phyloP scores from a whole-genome alignment of 169 alveolate genomes.

The Condylostoma magnum region DNA sequence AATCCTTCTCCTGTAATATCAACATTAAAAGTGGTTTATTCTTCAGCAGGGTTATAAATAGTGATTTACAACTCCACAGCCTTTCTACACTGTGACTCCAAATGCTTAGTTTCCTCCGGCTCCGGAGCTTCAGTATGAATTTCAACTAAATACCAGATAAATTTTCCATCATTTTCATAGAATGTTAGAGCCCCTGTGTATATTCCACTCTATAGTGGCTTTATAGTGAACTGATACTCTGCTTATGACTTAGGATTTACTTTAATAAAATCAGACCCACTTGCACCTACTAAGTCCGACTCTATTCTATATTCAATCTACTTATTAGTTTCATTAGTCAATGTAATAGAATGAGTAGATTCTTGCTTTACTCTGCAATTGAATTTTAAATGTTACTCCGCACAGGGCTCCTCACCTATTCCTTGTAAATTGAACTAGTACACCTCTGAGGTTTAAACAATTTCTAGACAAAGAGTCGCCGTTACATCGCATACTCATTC shows the following conservation, averaged over 20 bases:
- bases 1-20: slow-evolving; percentile 83
- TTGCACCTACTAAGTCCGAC: slow-evolving; percentile 69
- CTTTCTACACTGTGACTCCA: slow-evolving; percentile 80
- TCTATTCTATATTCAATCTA: slow-evolving; percentile 79
- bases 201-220: slow-evolving; percentile 79
- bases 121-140: slow-evolving; percentile 77
- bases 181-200: slow-evolving; percentile 84
- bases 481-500: slow-evolving; percentile 73
- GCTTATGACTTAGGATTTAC: slow-evolving; percentile 37
- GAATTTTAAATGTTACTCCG: slow-evolving; percentile 86
- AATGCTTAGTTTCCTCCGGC: slow-evolving; percentile 71
- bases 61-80: slow-evolving; percentile 88
- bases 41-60: slow-evolving; percentile 86
- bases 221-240: slow-evolving; percentile 61
- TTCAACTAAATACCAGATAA: slow-evolving; percentile 83
- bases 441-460: slow-evolving; percentile 82
- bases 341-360: slow-evolving; percentile 62
- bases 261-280: slow-evolving; percentile 34
- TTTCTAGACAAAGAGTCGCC: slow-evolving; percentile 71
- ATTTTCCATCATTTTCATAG: slow-evolving; percentile 57
- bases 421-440: slow-evolving; percentile 87
- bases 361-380: slow-evolving; percentile 86
- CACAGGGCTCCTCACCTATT: slow-evolving; percentile 89
- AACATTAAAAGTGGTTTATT: slow-evolving; percentile 81
- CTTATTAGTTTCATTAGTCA: slow-evolving; percentile 57